phyloP scores from a whole-genome alignment of 805 yeast species.

The Yarrowia sp. region DNA sequence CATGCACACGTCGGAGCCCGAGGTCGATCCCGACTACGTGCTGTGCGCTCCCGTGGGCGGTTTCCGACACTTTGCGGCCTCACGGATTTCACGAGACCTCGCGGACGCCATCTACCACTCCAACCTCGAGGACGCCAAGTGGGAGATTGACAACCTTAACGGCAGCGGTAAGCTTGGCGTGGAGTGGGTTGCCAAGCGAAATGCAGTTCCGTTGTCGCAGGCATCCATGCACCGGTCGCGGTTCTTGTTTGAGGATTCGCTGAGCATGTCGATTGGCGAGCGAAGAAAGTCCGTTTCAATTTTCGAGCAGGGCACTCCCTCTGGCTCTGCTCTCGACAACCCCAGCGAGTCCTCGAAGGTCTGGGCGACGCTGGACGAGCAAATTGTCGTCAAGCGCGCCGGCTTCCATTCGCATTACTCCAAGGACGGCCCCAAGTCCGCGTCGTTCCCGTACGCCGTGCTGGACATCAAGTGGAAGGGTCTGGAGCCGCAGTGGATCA shows the following conservation, averaged over 20 bases:
- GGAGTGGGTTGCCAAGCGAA: slow-evolving; percentile 40
- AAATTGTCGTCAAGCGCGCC: slow-evolving; percentile 29
- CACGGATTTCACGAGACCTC: slow-evolving; percentile 28
- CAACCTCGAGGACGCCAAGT: slow-evolving; percentile 5
- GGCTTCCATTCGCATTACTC: not conserved
- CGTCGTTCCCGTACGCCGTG: slow-evolving; percentile 49
- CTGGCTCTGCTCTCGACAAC: not conserved
- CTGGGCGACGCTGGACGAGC: slow-evolving; percentile 43
- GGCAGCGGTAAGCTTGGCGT: slow-evolving; percentile 37
- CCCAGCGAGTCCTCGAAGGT: slow-evolving; percentile 30
- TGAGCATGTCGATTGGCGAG: slow-evolving; percentile 20
- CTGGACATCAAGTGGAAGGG: slow-evolving; percentile 50
- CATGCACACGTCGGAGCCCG: slow-evolving; percentile 6
- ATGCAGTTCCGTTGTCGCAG: slow-evolving; percentile 35
- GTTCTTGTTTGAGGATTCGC: slow-evolving; percentile 28
- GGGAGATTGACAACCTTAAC: slow-evolving; percentile 9
- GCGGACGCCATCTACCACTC: slow-evolving; percentile 27
- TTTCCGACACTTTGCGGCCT: slow-evolving; percentile 36
- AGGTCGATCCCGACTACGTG: slow-evolving; percentile 29
- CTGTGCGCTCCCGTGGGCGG: slow-evolving; percentile 44
- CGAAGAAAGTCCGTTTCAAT: slow-evolving; percentile 7
- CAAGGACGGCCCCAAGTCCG: slow-evolving; percentile 11
- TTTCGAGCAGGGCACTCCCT: slow-evolving; percentile 11
- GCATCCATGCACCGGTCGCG: slow-evolving; percentile 35
- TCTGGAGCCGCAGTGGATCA: slow-evolving; percentile 41